Evolutionary conservation across 2,329 filamentous ascomycete species (phyloP).

Genomic region (Aspergillus sp.): DNA sequence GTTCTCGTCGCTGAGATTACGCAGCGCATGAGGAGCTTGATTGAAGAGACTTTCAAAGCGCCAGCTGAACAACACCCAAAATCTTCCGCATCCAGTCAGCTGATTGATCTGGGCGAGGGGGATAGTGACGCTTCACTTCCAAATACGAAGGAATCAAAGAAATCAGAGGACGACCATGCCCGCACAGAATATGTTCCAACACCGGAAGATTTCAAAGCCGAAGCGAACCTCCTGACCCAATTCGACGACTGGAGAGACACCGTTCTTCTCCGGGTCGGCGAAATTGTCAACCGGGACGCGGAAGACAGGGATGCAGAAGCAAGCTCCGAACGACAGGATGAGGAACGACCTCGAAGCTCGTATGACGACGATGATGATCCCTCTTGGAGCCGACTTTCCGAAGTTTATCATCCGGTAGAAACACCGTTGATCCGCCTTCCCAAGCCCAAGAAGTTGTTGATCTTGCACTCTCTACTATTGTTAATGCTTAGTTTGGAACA

Average conservation of each 20-base stretch:
- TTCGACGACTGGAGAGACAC: slow-evolving; percentile 79
- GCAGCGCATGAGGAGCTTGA: slow-evolving; percentile 40
- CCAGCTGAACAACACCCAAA: slow-evolving; percentile 9
- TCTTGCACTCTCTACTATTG: slow-evolving; percentile 71
- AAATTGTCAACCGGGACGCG: slow-evolving; percentile 60
- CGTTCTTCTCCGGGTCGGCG: slow-evolving; percentile 68
- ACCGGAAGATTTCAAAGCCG: slow-evolving; percentile 54
- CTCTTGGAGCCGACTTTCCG: slow-evolving; percentile 28
- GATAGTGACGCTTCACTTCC: slow-evolving; percentile 9
- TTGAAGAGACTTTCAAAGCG: slow-evolving; percentile 40
- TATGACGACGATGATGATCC: slow-evolving; percentile 22
- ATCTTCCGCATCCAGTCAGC: neutral
- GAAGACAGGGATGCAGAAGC: slow-evolving; percentile 37
- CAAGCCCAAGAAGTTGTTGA: slow-evolving; percentile 54
- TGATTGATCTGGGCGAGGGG: slow-evolving; percentile 8
- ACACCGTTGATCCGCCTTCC: slow-evolving; percentile 53
- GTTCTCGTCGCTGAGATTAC: slow-evolving; percentile 41
- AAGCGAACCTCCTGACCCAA: slow-evolving; percentile 62
- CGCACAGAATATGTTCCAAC: slow-evolving; percentile 12
- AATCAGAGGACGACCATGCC: neutral
- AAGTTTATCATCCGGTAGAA: slow-evolving; percentile 58
- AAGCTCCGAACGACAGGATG: slow-evolving; percentile 21
- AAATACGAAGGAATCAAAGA: neutral
- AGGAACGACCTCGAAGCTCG: slow-evolving; percentile 23
- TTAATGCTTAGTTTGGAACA: slow-evolving; percentile 74